Percentiles rank a stretch among this genome's conserved stretches.
These are phyloP conservation scores for Penicillium paradoxum DNA, from an alignment of 495 filamentous ascomycete genomes.

Conservation along the genomic window DNA sequence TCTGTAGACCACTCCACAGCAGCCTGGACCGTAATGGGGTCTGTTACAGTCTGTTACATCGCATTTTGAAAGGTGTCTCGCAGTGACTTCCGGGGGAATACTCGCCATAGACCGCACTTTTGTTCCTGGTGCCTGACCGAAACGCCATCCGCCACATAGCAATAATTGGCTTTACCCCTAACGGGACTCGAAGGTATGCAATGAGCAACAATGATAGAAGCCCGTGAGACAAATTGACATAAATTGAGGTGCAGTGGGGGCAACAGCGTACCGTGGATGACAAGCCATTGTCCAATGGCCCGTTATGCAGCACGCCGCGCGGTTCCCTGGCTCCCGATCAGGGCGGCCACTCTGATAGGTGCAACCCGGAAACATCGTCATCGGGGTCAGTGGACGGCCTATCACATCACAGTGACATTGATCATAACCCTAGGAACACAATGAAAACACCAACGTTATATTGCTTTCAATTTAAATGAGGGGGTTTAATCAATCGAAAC, in stretches of 20 bases:
- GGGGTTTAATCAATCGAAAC: neutral
- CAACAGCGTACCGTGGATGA: neutral
- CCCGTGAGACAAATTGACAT: neutral
- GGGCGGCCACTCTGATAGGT: neutral
- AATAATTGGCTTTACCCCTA: slow-evolving; percentile 2
- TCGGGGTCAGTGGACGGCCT: neutral
- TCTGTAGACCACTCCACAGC: slow-evolving; percentile 2
- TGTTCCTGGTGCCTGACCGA: neutral
- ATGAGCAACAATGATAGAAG: neutral
- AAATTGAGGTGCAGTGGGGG: neutral
- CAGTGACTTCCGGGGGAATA: neutral
- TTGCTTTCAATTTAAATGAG: neutral
- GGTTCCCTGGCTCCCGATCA: slow-evolving; percentile 1
- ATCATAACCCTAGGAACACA: neutral
- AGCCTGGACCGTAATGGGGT: slow-evolving; percentile 2
- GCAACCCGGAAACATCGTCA: neutral
- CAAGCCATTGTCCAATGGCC: neutral
- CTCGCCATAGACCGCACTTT: neutral
- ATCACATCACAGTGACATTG: neutral
- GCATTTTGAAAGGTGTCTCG: neutral
- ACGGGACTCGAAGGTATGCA: neutral
- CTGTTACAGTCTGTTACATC: neutral
- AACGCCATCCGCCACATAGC: neutral
- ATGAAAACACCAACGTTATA: slow-evolving; percentile 1
- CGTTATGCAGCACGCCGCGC: neutral